Percentiles rank a stretch among this genome's conserved stretches.
These are phyloP conservation scores for Anthracocystis panici-leucophaei DNA, from an alignment of 1,284 basidiomycete genomes.

Conservation along the genomic window DNA sequence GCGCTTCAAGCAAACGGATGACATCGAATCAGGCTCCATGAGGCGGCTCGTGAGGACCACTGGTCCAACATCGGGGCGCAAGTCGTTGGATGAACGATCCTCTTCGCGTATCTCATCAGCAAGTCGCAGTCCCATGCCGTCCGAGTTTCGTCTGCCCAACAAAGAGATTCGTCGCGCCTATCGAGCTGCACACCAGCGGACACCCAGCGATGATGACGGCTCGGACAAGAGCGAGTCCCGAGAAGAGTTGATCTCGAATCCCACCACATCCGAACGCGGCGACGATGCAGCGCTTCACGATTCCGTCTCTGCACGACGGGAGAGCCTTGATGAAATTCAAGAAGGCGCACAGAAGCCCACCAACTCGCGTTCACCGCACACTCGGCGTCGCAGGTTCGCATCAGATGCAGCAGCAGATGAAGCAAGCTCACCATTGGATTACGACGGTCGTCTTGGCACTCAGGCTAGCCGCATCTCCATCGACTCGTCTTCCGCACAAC, in stretches of 20 bases:
- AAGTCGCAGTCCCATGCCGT: conserved; percentile 43
- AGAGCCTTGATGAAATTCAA: conserved; percentile 39
- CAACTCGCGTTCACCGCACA: conserved; percentile 5
- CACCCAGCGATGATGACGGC: conserved; percentile 20
- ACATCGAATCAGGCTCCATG: conserved; percentile 27
- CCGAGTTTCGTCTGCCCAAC: conserved; percentile 48
- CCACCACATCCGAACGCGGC: conserved; percentile 1
- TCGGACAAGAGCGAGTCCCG: conserved; percentile 24
- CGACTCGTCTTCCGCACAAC: conserved; percentile 45
- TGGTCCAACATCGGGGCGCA: conserved; percentile 26
- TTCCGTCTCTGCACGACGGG: conserved; percentile 15
- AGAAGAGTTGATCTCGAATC: not conserved
- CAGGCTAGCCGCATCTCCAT: conserved; percentile 49
- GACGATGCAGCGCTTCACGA: conserved; percentile 10
- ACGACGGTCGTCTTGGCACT: conserved; percentile 37
- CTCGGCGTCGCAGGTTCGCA: conserved; percentile 33
- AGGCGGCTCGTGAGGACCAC: conserved; percentile 23
- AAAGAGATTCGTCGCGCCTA: conserved; percentile 47
- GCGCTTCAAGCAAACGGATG: conserved; percentile 14
- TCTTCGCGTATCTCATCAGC: conserved; percentile 13
- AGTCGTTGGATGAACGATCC: conserved; percentile 24
- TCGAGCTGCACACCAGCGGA: conserved; percentile 38
- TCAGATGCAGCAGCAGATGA: conserved; percentile 49
- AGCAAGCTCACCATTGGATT: conserved; percentile 10
- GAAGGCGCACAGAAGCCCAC: conserved; percentile 16